A percentile compares a stretch with the other conserved stretches of the same genome.
These are phyloP conservation scores for Fusarium luffae DNA, from an alignment of 2,329 filamentous ascomycete species.

Conservation along the genomic window DNA sequence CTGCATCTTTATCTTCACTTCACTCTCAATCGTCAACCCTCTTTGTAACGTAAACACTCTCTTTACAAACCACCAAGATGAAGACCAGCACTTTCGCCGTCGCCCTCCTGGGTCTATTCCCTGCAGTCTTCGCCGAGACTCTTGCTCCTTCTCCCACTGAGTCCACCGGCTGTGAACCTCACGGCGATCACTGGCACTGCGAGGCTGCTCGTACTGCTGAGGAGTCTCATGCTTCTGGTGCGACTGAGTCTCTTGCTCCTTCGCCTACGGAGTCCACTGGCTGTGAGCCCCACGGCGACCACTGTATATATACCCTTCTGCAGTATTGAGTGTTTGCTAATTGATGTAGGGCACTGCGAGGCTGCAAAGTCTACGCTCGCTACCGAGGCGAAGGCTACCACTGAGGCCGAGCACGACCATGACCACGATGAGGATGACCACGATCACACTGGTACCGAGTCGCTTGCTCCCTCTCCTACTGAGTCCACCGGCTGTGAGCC, in stretches of 20 bases:
- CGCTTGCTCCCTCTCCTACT: slow-evolving; percentile 35
- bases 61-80: slow-evolving; percentile 31
- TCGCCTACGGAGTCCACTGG: slow-evolving; percentile 42
- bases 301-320: slow-evolving; percentile 16
- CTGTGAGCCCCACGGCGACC: slow-evolving; percentile 39
- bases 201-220: slow-evolving; percentile 36
- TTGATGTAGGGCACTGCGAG: slow-evolving; percentile 38
- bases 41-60: slow-evolving; percentile 7
- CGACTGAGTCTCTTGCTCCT: slow-evolving; percentile 15
- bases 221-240: slow-evolving; percentile 1
- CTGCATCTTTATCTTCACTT: slow-evolving; percentile 20
- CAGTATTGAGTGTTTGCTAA: background rate
- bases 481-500: slow-evolving; percentile 40
- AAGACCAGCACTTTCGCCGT: slow-evolving; percentile 40
- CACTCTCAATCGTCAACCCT: background rate
- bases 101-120: slow-evolving; percentile 41
- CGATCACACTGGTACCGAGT: background rate
- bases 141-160: slow-evolving; percentile 41
- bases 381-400: slow-evolving; percentile 10
- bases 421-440: slow-evolving; percentile 9
- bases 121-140: slow-evolving; percentile 30
- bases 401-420: slow-evolving; percentile 6
- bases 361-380: slow-evolving; percentile 24
- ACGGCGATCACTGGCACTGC: slow-evolving; percentile 42
- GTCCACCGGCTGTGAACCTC: slow-evolving; percentile 41